These are phyloP conservation scores for Cicer cuneatum DNA, from an alignment of 306 rosid genomes.

Conservation along the genomic window DNA sequence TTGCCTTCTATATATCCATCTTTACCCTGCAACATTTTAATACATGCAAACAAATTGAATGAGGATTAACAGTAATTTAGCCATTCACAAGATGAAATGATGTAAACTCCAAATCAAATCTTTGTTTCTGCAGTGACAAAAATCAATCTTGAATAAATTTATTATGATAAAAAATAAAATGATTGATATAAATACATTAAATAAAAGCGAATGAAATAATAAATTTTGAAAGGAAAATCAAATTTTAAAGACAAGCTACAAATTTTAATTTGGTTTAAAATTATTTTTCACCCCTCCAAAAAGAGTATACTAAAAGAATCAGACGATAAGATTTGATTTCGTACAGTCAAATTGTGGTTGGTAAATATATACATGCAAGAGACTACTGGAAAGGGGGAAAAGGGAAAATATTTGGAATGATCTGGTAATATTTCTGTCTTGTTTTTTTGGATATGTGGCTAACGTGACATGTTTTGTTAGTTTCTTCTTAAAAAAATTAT, in stretches of 20 bases:
- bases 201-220: no score
- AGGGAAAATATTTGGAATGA: neutral
- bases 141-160: no score
- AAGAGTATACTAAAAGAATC: neutral
- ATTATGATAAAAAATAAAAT: no score
- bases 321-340: conserved; percentile 11
- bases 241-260: no score
- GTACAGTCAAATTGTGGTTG: conserved; percentile 27
- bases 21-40: conserved; percentile 53
- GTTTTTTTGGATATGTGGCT: conserved; percentile 24
- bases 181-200: no score
- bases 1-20: conserved; percentile 41
- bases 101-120: neutral
- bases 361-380: neutral
- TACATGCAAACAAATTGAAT: conserved; percentile 10
- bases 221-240: no score
- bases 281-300: no score
- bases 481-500: neutral
- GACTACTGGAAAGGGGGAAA: neutral
- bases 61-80: neutral
- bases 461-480: conserved; percentile 26
- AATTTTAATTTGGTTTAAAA: no score
- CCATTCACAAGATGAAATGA: conserved; percentile 2
- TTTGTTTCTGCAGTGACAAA: no score
- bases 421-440: conserved; percentile 2